Conservation (phyloP, 2,329 filamentous ascomycete genomes). For the Fusarium avenaceum region DNA sequence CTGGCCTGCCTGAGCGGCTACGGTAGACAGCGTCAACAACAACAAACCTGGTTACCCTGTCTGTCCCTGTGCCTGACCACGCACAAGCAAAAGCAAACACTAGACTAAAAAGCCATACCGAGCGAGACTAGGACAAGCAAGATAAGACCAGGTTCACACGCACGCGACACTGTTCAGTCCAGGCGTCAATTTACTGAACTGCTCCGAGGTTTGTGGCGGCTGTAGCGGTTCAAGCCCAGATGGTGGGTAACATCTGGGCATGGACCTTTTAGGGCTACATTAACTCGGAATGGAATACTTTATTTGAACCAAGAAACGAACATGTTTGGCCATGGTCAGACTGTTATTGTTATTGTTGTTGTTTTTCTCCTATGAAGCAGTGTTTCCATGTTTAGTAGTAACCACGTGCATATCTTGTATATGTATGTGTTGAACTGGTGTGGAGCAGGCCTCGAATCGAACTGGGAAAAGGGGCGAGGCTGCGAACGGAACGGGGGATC, state of each 20-base stretch:
- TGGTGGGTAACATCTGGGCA: slow-evolving; percentile 10
- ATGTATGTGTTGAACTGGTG: slow-evolving; percentile 9
- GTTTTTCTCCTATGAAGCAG: neutral
- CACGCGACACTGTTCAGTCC: slow-evolving; percentile 30
- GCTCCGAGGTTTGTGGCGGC: slow-evolving; percentile 21
- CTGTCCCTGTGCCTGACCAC: neutral
- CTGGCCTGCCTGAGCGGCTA: neutral
- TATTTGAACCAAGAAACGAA: neutral
- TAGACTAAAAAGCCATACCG: slow-evolving; percentile 22
- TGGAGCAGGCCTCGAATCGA: slow-evolving; percentile 25
- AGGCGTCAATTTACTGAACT: slow-evolving; percentile 26
- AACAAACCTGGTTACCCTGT: neutral
- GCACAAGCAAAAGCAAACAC: slow-evolving; percentile 11
- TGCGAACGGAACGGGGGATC: slow-evolving; percentile 8
- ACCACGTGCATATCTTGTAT: slow-evolving; percentile 13
- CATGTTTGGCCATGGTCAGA: neutral
- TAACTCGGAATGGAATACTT: neutral
- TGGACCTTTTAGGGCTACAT: neutral
- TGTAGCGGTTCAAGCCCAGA: slow-evolving; percentile 28
- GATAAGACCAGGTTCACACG: slow-evolving; percentile 21
- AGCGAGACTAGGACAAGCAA: neutral
- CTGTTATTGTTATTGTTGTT: neutral
- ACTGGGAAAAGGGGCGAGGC: slow-evolving; percentile 29
- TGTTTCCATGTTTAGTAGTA: neutral
- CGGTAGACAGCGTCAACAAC: slow-evolving; percentile 25